Base-by-base conservation (phyloP, 176 grass and related monocot species). In the Dendrocalamus sinicus region DNA sequence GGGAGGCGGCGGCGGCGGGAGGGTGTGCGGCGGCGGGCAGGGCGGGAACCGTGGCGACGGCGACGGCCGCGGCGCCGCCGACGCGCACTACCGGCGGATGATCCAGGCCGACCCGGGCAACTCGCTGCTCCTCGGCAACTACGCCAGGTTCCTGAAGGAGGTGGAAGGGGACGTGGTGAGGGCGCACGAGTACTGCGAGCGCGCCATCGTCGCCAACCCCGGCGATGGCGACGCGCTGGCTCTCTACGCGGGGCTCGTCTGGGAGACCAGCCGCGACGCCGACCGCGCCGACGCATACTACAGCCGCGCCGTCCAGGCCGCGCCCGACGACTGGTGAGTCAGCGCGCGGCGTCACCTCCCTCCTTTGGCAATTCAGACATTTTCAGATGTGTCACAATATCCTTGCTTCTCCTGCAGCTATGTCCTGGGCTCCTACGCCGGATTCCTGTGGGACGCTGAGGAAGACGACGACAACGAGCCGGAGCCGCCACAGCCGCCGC, bases 371-470 rank as follows among this genome's bases (percentile, higher is more conserved):
- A 30, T 80, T 11, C 60, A 37, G 24, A 26, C 23, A 12, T 8
- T 70, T 39, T 41, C 4, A 26, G 22, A 50, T 48, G 7, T 12
- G 2, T 64, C 66, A 79, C n/a, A 9, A 0, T 22, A 14, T 37
- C 26, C 60, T 26, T 23, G 50, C 32, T 61, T 37, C 57, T 39
- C 4, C 23, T 89, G 79, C 88, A 92, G 88, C 81, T 87, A 90
- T 22, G 71, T 92, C 23, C 64, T 90, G 82, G 88, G 72, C 28
- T 93, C 91, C 4, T 93, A 93, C 57, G 91, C 85, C 43, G 81
- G 78, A 0, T 93, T 93, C 81, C 58, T 93, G 66, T 93, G 91
- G 91, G 88, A 88, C 35, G 85, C 88, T 45, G 91, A 90, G 81
- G 91, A 93, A 8, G 88, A 9, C 5, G 3, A 73, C 24, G 2